Base-by-base conservation (phyloP, 176 grass and related monocot genomes). In the Bothriochloa decipiens region DNA sequence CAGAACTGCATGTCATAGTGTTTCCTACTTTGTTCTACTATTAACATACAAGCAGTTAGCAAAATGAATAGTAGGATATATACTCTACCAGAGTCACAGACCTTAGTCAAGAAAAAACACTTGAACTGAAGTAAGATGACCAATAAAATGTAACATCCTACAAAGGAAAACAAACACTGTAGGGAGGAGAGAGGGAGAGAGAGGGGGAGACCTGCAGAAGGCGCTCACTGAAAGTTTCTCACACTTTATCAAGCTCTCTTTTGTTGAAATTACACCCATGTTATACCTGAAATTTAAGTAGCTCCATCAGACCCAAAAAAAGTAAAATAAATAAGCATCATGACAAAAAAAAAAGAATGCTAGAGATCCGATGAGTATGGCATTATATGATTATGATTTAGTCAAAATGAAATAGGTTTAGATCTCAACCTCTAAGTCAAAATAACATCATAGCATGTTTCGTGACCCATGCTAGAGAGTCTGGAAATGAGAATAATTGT, bases 231-330 rank as follows among this genome's bases (percentile, higher is more conserved):
- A 94, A 55, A 98, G 86, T 26, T 81, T 94, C 45, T 95, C 91
- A 6, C 91, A 93, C 81, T 95, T 95, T 62, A 87, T n/a, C 85
- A 98, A 85, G 85, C 83, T 94, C 85, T 89, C 95, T 87, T 92
- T 98, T 69, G 96, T 90, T 41, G 91, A 86, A 84, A 95, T 95
- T 65, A 93, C 89, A 50, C 96, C 93, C 89, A 98, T 98, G 68
- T 95, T 94, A 26, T 95, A 95, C 81, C 96, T 96, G 89, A 72
- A 90, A 90, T 27, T 60, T 64, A 15, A 81, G 22, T 77, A 77
- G 90, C 0, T 72, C 73, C 3, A 6, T 81, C 78, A 69, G 20
- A 69, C 12, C 53, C 8, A 4, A 80, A 11, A 68, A 46, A 55
- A 37, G 37, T 18, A 47, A 81, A 12, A n/a, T n/a, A n/a, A n/a